Percentiles rank a stretch among this genome's conserved stretches.
phyloP scores from a whole-genome alignment of 768 basidiomycete species.

The Xerocomellus dryophilus region DNA sequence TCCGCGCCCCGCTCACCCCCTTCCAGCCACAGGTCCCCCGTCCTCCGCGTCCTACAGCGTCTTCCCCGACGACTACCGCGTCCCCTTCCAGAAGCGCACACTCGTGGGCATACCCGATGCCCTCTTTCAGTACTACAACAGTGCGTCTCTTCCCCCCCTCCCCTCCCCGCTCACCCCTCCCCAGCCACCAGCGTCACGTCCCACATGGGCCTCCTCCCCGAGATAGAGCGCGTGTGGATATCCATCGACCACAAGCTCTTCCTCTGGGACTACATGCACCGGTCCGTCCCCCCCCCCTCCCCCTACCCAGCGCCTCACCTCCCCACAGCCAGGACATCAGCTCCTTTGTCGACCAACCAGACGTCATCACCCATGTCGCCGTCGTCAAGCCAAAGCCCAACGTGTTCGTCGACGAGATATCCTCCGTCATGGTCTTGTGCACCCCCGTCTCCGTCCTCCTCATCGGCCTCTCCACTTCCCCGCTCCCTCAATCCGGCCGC shows the following conservation, averaged over 20 bases:
- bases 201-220: constrained; percentile 88
- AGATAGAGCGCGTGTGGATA: constrained; percentile 94
- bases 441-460: constrained; percentile 81
- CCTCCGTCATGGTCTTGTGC: constrained; percentile 83
- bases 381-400: constrained; percentile 81
- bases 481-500: constrained; percentile 43
- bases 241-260: constrained; percentile 92
- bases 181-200: constrained; percentile 66
- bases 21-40: constrained; percentile 55
- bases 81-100: constrained; percentile 76
- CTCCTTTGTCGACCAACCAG: constrained; percentile 88
- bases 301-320: constrained; percentile 2
- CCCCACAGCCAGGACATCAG: constrained; percentile 74
- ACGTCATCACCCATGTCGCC: constrained; percentile 85
- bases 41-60: constrained; percentile 78
- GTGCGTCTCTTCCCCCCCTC: constrained; percentile 38
- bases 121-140: constrained; percentile 74
- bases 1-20: constrained; percentile 6
- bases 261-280: constrained; percentile 94
- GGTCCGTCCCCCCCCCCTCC: constrained; percentile 51
- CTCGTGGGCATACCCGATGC: constrained; percentile 76
- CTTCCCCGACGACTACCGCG: constrained; percentile 72
- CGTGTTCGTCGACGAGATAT: constrained; percentile 92
- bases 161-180: constrained; percentile 14
- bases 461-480: constrained; percentile 67